Evolutionary conservation across 495 filamentous ascomycete genomes (phyloP), one percentile per base, ranked within the genome.

Genomic region (Daldinia loculata): DNA sequence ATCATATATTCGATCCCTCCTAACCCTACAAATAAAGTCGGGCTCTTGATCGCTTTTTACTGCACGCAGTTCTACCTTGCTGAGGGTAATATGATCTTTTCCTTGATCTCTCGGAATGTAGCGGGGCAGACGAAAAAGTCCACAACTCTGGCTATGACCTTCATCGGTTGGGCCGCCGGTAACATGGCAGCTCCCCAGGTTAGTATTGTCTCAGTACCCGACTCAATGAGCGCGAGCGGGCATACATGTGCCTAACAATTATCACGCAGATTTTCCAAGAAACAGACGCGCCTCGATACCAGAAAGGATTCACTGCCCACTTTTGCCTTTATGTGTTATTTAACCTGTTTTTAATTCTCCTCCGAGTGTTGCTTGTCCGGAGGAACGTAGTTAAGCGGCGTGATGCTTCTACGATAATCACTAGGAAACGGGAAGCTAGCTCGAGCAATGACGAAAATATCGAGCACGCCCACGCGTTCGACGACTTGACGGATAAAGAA

Each of bases 301-400:
- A 61, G n/a, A 61, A 61, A 24, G 58, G 58, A 27, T 61, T 61
- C 19, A 61, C 58, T 9, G 58, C 43, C 27, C 58, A 61, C 17
- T 61, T 61, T 34, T 61, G 58, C 27, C 58, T 61, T 22, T 61
- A 61, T 30, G 58, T 61, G 9, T 29, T 61, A 12, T 61, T 61
- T 15, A 61, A 61, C 43, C 7, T 61, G 12, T 61, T 51, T 43
- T 14, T 61, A 26, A 22, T 61, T 24, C 26, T 61, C 43, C 58
- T 61, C 8, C 39, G 58, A 9, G 26, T 61, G n/a, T 27, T 61
- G 3, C 41, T 61, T 24, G 58, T 48, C 43, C 43, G 43, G 8
- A 48, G n/a, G 43, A 48, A 48, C 17, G 9, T 48, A 3, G 6
- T 4, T 9, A 48, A 48, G 43, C 17, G 43, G 0, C 17, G 2